Evolutionary conservation across 345 rosid species (phyloP).

Genomic region (Lumnitzera racemosa): DNA sequence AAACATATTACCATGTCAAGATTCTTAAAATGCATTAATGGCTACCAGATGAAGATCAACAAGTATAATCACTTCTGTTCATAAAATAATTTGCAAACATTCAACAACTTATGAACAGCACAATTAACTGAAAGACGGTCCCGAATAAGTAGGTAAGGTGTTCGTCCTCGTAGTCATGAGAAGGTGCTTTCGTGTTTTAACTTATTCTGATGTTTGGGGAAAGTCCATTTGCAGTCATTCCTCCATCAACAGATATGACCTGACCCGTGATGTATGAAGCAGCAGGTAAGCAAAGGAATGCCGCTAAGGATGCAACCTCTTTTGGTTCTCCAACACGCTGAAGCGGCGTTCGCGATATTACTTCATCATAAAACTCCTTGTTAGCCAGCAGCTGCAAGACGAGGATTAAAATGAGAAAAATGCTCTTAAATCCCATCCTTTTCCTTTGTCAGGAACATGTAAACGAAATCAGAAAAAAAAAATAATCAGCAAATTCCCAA

Average conservation of each 20-base stretch:
- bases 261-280: conserved; percentile 78
- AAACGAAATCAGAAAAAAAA: neutral
- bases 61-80: too few relatives aligned
- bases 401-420: neutral
- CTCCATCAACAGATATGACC: conserved; percentile 60
- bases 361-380: conserved; percentile 31
- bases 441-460: neutral
- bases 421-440: neutral
- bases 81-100: too few relatives aligned
- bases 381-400: conserved; percentile 42
- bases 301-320: conserved; percentile 66
- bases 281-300: conserved; percentile 68
- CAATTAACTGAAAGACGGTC: too few relatives aligned
- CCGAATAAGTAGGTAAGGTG: too few relatives aligned
- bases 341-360: conserved; percentile 62
- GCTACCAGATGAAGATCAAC: too few relatives aligned
- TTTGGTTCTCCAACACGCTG: conserved; percentile 71
- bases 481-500: neutral
- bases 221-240: conserved; percentile 41
- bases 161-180: neutral
- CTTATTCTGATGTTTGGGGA: conserved; percentile 13
- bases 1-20: too few relatives aligned
- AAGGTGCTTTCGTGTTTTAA: neutral
- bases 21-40: too few relatives aligned
- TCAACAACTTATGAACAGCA: too few relatives aligned